Percentiles rank a stretch among this genome's conserved stretches.
Conservation (phyloP, 441 rosid genomes). For the Brassica balearica region DNA sequence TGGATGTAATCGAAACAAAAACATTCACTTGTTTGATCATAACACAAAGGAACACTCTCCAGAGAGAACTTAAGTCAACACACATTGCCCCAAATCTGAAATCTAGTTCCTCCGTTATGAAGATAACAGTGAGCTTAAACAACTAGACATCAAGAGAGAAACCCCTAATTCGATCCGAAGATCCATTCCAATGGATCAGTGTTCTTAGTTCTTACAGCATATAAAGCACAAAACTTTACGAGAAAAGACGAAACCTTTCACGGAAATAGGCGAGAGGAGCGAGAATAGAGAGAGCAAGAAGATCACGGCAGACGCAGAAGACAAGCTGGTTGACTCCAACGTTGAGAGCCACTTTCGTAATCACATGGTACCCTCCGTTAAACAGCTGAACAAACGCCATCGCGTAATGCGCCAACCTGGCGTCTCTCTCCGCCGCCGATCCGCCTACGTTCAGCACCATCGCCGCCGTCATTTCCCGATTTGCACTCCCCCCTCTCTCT, state of each 20-base stretch:
- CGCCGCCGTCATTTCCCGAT: constrained; percentile 43
- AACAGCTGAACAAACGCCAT: constrained; percentile 87
- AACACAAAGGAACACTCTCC: not conserved
- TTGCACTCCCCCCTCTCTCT: not conserved
- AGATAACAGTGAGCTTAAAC: constrained; percentile 13
- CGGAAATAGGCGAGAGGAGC: constrained; percentile 87
- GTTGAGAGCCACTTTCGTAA: constrained; percentile 92
- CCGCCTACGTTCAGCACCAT: constrained; percentile 37
- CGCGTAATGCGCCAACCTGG: constrained; percentile 70
- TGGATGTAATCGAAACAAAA: not conserved
- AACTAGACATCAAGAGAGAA: not conserved
- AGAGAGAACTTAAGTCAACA: not conserved
- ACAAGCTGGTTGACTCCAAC: constrained; percentile 95
- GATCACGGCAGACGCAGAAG: constrained; percentile 91
- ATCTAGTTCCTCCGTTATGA: constrained; percentile 1
- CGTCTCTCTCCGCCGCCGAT: constrained; percentile 57
- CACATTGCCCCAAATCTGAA: constrained; percentile 28
- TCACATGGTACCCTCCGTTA: constrained; percentile 94
- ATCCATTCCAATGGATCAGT: constrained; percentile 4
- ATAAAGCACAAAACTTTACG: constrained; percentile 1
- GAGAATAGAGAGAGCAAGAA: constrained; percentile 86
- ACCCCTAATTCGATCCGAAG: not conserved
- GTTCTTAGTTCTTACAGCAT: not conserved
- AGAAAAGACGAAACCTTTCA: constrained; percentile 60
- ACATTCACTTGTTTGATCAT: not conserved